These are phyloP conservation scores for Pyrenophora tritici-repentis DNA, from an alignment of 2,329 filamentous ascomycete species.

Conservation along the genomic window DNA sequence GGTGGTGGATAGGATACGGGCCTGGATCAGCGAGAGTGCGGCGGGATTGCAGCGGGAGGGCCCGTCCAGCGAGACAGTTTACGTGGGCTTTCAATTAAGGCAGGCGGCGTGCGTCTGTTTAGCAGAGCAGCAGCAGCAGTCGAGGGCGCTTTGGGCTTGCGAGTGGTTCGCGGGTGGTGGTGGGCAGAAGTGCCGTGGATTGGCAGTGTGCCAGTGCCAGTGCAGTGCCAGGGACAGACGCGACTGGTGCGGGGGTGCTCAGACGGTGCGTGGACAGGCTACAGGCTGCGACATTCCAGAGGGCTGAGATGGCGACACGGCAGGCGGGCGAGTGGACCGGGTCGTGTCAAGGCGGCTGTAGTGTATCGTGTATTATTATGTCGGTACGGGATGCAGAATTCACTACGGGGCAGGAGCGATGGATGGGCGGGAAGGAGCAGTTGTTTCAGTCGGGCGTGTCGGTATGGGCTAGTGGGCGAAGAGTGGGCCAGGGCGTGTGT, in stretches of 20 bases:
- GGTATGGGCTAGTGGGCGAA: conserved; percentile 3
- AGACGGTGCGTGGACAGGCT: conserved; percentile 25
- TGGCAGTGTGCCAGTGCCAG: background rate
- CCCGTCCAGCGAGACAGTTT: conserved; percentile 30
- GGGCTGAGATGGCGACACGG: conserved; percentile 6
- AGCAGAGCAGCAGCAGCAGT: conserved; percentile 6
- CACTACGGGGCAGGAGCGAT: conserved; percentile 20
- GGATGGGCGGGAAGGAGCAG: conserved; percentile 28
- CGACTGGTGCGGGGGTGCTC: conserved; percentile 25
- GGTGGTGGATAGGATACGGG: conserved; percentile 3
- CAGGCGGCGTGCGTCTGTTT: conserved; percentile 1
- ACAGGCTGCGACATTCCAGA: conserved; percentile 38
- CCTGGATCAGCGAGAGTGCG: conserved; percentile 12
- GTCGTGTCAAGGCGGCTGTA: background rate
- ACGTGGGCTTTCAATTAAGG: conserved; percentile 4
- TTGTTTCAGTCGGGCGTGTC: conserved; percentile 25
- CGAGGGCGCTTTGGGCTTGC: background rate
- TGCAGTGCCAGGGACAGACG: conserved; percentile 11
- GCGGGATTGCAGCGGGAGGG: conserved; percentile 28
- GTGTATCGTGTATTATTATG: background rate
- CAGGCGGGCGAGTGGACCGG: background rate
- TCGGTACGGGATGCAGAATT: background rate
- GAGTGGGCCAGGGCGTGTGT: conserved; percentile 5
- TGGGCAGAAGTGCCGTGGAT: conserved; percentile 7
- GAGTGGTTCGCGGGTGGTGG: conserved; percentile 2